Evolutionary conservation across 1,139 yeast species (phyloP).

Genomic region (Candida buenavistaensis): DNA sequence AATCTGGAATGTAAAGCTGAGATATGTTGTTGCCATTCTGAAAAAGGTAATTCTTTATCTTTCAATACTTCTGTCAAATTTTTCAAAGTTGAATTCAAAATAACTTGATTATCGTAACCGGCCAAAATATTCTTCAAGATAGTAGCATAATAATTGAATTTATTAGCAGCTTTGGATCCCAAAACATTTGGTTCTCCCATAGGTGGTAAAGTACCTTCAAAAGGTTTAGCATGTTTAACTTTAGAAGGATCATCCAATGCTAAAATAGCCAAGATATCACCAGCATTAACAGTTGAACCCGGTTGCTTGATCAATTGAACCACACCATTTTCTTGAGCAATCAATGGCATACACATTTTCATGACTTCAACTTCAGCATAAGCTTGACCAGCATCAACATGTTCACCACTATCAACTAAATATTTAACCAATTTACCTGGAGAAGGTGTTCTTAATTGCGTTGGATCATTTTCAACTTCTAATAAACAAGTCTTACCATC

Average conservation of each 20-base stretch:
- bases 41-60: constrained; percentile 81
- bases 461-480: constrained; percentile 96
- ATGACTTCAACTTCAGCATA: constrained; percentile 98
- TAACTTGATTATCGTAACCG: constrained; percentile 95
- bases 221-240: constrained; percentile 95
- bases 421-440: constrained; percentile 97
- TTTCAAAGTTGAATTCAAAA: constrained; percentile 79
- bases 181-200: constrained; percentile 78
- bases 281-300: constrained; percentile 95
- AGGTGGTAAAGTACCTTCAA: constrained; percentile 90
- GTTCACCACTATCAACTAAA: constrained; percentile 94
- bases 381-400: constrained; percentile 86
- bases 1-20: constrained; percentile 92
- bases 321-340: constrained; percentile 90
- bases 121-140: constrained; percentile 75
- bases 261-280: constrained; percentile 93
- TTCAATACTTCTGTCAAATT: constrained; percentile 71
- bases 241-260: constrained; percentile 95
- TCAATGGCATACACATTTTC: constrained; percentile 96
- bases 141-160: constrained; percentile 56
- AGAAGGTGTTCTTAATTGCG: constrained; percentile 96
- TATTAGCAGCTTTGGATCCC: constrained; percentile 84
- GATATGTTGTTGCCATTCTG: constrained; percentile 84
- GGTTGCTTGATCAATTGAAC: constrained; percentile 95
- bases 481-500: constrained; percentile 92